phyloP scores from a whole-genome alignment of 2,329 filamentous ascomycete species.

The Fusarium subtropicale region DNA sequence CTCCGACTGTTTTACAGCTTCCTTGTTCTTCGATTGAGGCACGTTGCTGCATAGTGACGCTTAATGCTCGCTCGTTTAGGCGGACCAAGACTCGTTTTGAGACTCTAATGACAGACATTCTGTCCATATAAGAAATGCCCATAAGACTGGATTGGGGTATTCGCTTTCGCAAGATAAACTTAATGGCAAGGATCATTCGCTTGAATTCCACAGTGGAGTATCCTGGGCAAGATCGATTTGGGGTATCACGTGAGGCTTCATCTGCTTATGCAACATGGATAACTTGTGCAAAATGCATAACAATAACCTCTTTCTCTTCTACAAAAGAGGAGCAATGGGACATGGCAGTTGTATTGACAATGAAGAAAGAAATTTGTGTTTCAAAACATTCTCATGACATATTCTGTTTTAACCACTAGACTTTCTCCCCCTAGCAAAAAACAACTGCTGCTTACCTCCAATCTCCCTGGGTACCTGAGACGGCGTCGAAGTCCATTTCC shows the following conservation, averaged over 20 bases:
- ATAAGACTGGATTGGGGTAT: neutral
- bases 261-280: neutral
- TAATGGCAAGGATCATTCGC: neutral
- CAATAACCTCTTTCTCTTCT: neutral
- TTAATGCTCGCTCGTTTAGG: too few species aligned
- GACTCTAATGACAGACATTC: neutral
- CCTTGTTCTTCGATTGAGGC: neutral
- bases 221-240: too few species aligned
- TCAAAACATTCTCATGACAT: neutral
- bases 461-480: conserved; percentile 41
- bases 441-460: conserved; percentile 44
- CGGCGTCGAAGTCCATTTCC: conserved; percentile 40
- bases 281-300: neutral
- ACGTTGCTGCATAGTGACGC: neutral
- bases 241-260: neutral
- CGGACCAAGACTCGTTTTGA: neutral
- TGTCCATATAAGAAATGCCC: too few species aligned
- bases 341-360: neutral
- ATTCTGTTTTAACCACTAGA: neutral
- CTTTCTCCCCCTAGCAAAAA: conserved; percentile 43
- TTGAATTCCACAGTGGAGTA: neutral
- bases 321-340: too few species aligned
- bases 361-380: neutral
- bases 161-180: neutral
- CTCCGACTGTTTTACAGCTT: neutral